A percentile compares a stretch with the other conserved stretches of the same genome.
These are phyloP conservation scores for Ceriops tagal DNA, from an alignment of 345 rosid genomes.

Conservation along the genomic window DNA sequence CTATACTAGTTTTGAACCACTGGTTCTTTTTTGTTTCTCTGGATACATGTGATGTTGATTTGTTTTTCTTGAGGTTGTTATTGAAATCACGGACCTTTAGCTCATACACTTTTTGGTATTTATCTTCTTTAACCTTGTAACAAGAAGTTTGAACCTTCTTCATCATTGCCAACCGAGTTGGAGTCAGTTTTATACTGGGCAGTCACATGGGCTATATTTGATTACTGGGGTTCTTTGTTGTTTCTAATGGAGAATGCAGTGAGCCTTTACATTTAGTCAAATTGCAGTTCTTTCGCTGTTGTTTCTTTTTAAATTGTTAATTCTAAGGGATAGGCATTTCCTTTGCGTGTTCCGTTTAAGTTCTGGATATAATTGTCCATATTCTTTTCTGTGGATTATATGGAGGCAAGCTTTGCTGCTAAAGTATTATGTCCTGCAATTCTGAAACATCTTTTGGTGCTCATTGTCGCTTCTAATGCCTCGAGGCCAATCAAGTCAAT, in stretches of 20 bases:
- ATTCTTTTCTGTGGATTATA: not conserved
- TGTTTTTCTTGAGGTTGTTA: conserved; percentile 14
- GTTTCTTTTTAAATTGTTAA: conserved; percentile 11
- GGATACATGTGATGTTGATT: conserved; percentile 15
- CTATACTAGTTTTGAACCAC: conserved; percentile 21
- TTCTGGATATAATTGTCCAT: conserved; percentile 1
- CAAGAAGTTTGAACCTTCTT: conserved; percentile 20
- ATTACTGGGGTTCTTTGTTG: conserved; percentile 8
- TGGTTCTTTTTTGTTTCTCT: conserved; percentile 10
- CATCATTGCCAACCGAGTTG: conserved; percentile 14
- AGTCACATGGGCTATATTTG: conserved; percentile 13
- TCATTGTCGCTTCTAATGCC: conserved; percentile 1
- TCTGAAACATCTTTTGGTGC: not conserved
- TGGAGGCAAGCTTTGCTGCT: conserved; percentile 3
- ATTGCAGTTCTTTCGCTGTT: conserved; percentile 8
- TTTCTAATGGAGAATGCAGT: conserved; percentile 3
- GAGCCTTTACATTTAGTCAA: conserved; percentile 23
- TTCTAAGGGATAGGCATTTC: conserved; percentile 9
- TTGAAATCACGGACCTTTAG: conserved; percentile 11
- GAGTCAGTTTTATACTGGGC: conserved; percentile 23
- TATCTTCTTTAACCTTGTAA: conserved; percentile 24
- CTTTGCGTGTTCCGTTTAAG: not conserved
- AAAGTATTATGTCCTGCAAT: not conserved
- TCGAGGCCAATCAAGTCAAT: conserved; percentile 5
- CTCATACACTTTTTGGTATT: conserved; percentile 6